Conservation (phyloP, 1,284 basidiomycete genomes). For the Porodaedalea pini region DNA sequence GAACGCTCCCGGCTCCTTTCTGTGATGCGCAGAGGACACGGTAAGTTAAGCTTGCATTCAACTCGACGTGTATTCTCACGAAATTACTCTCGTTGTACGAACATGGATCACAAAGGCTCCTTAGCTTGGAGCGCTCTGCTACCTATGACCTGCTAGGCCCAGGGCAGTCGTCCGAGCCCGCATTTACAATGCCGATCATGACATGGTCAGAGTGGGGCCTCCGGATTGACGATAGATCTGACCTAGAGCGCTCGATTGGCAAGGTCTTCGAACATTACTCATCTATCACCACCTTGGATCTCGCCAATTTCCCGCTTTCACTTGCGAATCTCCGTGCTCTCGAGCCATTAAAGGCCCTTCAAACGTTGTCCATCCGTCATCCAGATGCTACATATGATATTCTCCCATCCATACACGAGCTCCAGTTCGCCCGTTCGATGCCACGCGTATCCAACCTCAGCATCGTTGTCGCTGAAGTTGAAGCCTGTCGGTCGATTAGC, state of each 20-base stretch:
- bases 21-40: not conserved
- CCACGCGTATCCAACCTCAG: not conserved
- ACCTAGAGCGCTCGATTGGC: not conserved
- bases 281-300: not conserved
- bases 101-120: no score
- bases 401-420: not conserved
- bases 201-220: not conserved
- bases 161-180: no score
- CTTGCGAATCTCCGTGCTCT: not conserved
- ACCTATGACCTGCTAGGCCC: no score
- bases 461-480: no score
- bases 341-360: not conserved
- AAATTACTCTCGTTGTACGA: no score
- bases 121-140: no score
- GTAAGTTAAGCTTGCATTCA: no score
- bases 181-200: not conserved
- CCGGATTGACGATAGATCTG: not conserved
- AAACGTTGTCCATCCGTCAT: not conserved
- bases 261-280: not conserved
- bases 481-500: no score
- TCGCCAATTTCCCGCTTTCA: not conserved
- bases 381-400: not conserved
- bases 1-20: not conserved
- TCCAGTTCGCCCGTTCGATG: not conserved
- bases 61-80: no score